Conservation (phyloP, 2,329 filamentous ascomycete species). For the Colletotrichum falcatum region DNA sequence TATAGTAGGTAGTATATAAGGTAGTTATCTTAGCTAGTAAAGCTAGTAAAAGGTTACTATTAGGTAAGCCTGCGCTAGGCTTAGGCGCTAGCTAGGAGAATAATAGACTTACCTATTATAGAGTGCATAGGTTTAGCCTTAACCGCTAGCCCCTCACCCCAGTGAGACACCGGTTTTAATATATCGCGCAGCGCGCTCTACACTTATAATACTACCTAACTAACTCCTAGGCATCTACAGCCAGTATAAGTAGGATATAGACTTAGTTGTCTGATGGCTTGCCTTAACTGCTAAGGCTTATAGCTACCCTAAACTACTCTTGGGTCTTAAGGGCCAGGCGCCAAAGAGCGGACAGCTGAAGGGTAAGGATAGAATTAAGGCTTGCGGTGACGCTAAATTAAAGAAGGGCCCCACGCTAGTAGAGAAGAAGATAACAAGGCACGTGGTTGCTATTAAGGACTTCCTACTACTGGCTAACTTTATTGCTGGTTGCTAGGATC, state of each 20-base stretch:
- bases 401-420: neutral
- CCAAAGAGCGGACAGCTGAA: neutral
- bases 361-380: neutral
- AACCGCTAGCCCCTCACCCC: too few relatives aligned
- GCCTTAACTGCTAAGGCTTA: neutral
- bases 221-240: neutral
- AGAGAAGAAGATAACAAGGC: neutral
- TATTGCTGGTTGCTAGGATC: neutral
- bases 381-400: neutral
- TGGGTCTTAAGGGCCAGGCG: neutral
- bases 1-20: too few relatives aligned
- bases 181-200: neutral
- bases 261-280: neutral
- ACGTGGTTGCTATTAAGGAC: neutral
- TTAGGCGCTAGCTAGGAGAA: too few relatives aligned
- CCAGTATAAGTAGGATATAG: neutral
- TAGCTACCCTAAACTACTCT: neutral
- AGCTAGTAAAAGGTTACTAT: too few relatives aligned
- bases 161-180: too few relatives aligned
- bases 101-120: too few relatives aligned
- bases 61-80: too few relatives aligned
- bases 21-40: too few relatives aligned
- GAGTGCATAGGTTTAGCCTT: too few relatives aligned
- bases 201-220: neutral
- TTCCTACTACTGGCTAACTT: neutral